Evolutionary conservation across 208 protist species (phyloP), one percentile per base, ranked within the genome.

Genomic region (Trypanosoma rangeli): DNA sequence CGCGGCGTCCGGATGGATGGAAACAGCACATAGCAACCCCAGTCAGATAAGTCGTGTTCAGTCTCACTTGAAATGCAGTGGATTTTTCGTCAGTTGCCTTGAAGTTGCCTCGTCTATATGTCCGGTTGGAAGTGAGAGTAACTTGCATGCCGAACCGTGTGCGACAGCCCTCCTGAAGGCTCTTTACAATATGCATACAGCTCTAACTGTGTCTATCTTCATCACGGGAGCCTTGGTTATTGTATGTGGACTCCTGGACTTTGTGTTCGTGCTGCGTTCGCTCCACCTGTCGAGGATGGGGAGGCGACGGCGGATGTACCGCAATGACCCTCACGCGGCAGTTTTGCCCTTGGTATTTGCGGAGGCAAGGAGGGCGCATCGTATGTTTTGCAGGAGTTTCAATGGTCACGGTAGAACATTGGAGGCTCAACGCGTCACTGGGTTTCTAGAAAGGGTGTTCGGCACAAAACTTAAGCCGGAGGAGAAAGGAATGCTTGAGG

Each of bases 81-180:
- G 85, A 28, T 90, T 78, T 55, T 78, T 82, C 68, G 70, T 72
- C 13, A 70, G 70, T 53, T 90, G 85, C 74, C 76, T 85, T 64
- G 70, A 85, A 70, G 81, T 77, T 22, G 56, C 24, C 31, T 78
- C 68, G 24, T 79, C 81, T 0, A 68, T 80, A 62, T 90, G 85
- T 63, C 78, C 79, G 8, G 20, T 5, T 26, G 61, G 61, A 31
- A 85, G 85, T 64, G 9, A 62, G 33, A 78, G 58, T 62, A 86
- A 90, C 58, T 37, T 56, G 48, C 85, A 78, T 72, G 53, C 66
- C 5, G 80, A 76, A 44, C 53, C 73, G 35, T 90, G 85, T 68
- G 59, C 68, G 33, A 55, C 64, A 24, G 64, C 55, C 15, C 79
- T 83, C 35, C 60, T 78, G 35, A n/a, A 73, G 15, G 74, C 72